Evolutionary conservation across 2,329 filamentous ascomycete species (phyloP).

Genomic region (Septoria petroselini): DNA sequence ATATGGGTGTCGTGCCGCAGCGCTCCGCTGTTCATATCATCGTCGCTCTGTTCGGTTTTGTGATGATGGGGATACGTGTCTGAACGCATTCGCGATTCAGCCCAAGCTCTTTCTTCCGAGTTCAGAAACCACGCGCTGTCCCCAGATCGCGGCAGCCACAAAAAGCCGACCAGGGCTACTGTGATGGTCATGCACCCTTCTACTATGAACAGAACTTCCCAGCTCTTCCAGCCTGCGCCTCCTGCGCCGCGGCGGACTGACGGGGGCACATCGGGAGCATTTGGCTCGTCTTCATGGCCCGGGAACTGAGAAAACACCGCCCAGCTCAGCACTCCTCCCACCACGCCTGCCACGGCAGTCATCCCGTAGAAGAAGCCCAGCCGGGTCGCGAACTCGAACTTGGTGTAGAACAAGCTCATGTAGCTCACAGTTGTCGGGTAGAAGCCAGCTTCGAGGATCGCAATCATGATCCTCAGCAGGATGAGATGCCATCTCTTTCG

Average conservation of each 20-base stretch:
- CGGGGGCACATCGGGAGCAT: conserved; percentile 12
- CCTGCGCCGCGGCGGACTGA: conserved; percentile 6
- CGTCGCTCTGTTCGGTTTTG: conserved; percentile 6
- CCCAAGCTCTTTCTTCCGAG: conserved; percentile 46
- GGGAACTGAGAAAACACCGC: conserved; percentile 48
- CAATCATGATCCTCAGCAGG: conserved; percentile 46
- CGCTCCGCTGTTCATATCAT: conserved; percentile 4
- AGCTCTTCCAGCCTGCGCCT: conserved; percentile 43
- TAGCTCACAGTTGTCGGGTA: conserved; percentile 60
- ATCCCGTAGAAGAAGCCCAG: conserved; percentile 58
- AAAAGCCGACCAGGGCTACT: conserved; percentile 48
- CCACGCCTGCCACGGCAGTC: conserved; percentile 54
- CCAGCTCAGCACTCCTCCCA: conserved; percentile 55
- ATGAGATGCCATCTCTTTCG: conserved; percentile 49
- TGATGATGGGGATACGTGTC: conserved; percentile 25
- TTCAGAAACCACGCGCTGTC: conserved; percentile 54
- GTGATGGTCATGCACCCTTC: conserved; percentile 49
- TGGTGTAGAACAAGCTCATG: conserved; percentile 57
- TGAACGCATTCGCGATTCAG: conserved; percentile 45
- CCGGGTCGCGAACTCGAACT: conserved; percentile 55
- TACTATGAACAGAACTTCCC: conserved; percentile 52
- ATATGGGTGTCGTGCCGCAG: conserved; percentile 1
- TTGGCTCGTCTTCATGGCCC: conserved; percentile 11
- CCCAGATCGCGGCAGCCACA: conserved; percentile 51
- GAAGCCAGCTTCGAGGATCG: conserved; percentile 54